Conservation (phyloP, 768 basidiomycete genomes). For the Tulasnella sp. region DNA sequence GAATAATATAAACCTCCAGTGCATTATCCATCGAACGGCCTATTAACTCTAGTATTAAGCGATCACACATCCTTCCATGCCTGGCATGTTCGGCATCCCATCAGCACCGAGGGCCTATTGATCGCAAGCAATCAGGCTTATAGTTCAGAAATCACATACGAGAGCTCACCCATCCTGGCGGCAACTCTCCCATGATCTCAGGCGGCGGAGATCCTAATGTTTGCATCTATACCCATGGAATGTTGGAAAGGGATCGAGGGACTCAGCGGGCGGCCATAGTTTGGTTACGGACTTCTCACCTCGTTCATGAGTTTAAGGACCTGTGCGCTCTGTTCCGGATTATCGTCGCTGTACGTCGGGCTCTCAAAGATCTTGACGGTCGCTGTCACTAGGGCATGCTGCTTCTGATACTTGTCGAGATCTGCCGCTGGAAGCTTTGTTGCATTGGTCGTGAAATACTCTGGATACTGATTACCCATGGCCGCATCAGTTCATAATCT, state of each 20-base stretch:
- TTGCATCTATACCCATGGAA: constrained; percentile 50
- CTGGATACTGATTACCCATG: constrained; percentile 50
- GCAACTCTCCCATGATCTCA: constrained; percentile 75
- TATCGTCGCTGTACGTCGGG: constrained; percentile 44
- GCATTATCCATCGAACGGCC: no score
- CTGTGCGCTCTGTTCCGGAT: constrained; percentile 34
- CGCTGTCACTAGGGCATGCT: constrained; percentile 42
- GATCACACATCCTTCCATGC: constrained; percentile 31
- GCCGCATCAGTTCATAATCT: background rate
- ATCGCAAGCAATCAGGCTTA: background rate
- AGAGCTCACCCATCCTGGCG: constrained; percentile 41
- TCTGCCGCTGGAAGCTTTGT: constrained; percentile 46
- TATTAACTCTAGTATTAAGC: no score
- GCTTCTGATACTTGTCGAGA: constrained; percentile 49
- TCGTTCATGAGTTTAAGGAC: constrained; percentile 66
- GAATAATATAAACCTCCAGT: no score
- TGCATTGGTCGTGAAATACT: constrained; percentile 51
- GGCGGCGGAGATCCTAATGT: constrained; percentile 61
- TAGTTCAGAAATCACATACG: background rate
- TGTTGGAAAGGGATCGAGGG: no score
- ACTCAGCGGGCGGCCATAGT: background rate
- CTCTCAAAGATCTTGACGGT: constrained; percentile 59
- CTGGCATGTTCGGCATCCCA: constrained; percentile 36
- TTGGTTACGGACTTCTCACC: constrained; percentile 31
- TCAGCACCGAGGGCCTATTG: constrained; percentile 38